Conservation (phyloP, 208 protist genomes). For the Strigomonas galati region DNA sequence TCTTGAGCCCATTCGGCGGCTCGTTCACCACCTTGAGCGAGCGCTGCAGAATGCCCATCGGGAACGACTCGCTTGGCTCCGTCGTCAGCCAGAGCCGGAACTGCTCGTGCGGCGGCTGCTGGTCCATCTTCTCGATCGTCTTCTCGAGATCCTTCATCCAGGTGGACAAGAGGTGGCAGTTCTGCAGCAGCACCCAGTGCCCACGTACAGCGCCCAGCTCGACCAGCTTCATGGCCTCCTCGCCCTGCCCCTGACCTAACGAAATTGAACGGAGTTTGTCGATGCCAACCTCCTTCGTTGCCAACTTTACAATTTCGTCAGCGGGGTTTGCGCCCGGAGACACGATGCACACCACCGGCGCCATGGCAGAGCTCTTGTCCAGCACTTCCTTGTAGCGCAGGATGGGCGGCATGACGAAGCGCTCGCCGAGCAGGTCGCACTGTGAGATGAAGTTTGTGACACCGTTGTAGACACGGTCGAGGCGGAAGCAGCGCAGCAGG, state of each 20-base stretch:
- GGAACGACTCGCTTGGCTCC: constrained; percentile 97
- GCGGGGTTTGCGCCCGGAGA: constrained; percentile 98
- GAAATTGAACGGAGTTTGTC: constrained; percentile 95
- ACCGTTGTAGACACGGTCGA: constrained; percentile 95
- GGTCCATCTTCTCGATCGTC: constrained; percentile 94
- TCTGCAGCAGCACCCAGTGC: constrained; percentile 99
- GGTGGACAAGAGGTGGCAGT: constrained; percentile 97
- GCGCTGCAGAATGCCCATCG: constrained; percentile 97
- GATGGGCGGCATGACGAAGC: constrained; percentile 96
- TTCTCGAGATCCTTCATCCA: constrained; percentile 99
- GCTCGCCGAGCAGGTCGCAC: constrained; percentile 90
- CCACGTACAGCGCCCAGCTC: constrained; percentile 94
- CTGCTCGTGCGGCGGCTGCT: constrained; percentile 93
- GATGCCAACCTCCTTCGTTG: constrained; percentile 92
- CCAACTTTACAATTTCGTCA: constrained; percentile 97
- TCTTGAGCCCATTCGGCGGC: constrained; percentile 98
- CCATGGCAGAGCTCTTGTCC: constrained; percentile 86
- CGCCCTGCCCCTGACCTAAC: constrained; percentile 98
- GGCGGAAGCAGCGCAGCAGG: constrained; percentile 96
- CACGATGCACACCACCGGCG: constrained; percentile 98
- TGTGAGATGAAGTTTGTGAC: constrained; percentile 93
- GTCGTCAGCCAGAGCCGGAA: constrained; percentile 99
- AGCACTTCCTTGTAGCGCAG: constrained; percentile 96
- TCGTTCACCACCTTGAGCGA: constrained; percentile 99
- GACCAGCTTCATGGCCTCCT: constrained; percentile 95